phyloP scores from a whole-genome alignment of 2,329 filamentous ascomycete genomes.

The Gnomoniopsis sp. region DNA sequence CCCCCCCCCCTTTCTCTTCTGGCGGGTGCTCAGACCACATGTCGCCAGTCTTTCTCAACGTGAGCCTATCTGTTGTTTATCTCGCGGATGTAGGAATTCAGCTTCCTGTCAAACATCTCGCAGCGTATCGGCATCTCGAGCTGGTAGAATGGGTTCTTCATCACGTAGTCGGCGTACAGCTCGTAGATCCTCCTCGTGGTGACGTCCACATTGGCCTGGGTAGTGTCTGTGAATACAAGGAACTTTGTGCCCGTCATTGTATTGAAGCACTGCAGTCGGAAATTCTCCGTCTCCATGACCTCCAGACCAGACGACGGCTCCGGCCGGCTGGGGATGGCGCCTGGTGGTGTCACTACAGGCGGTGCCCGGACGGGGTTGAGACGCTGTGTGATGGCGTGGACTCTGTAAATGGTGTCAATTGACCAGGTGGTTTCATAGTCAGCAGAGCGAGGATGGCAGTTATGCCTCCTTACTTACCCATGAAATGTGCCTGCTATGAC shows the following conservation, averaged over 20 bases:
- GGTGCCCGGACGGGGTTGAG: constrained; percentile 52
- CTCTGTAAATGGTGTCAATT: constrained; percentile 35
- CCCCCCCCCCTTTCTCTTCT: background rate
- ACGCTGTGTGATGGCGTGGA: constrained; percentile 66
- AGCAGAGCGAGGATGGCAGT: background rate
- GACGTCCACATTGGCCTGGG: constrained; percentile 81
- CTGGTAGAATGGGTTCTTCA: constrained; percentile 99
- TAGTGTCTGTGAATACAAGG: constrained; percentile 85
- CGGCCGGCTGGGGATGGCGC: constrained; percentile 45
- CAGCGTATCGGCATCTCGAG: constrained; percentile 96
- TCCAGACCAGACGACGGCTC: constrained; percentile 77
- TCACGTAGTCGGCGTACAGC: constrained; percentile 93
- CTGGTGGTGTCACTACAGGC: constrained; percentile 28
- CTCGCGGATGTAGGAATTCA: constrained; percentile 76
- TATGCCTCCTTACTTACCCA: constrained; percentile 61
- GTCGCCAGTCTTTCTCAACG: background rate
- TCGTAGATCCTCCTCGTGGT: constrained; percentile 87
- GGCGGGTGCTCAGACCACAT: no score
- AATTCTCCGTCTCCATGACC: constrained; percentile 89
- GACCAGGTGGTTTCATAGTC: background rate
- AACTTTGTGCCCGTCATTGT: constrained; percentile 95
- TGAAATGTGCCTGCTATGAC: constrained; percentile 97
- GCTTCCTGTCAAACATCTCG: constrained; percentile 87
- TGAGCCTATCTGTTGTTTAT: constrained; percentile 53
- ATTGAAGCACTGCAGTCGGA: constrained; percentile 93